Percentiles rank a stretch among this genome's conserved stretches.
phyloP scores from a whole-genome alignment of 805 yeast species.

The Kodamaea hsintzibuensis region DNA sequence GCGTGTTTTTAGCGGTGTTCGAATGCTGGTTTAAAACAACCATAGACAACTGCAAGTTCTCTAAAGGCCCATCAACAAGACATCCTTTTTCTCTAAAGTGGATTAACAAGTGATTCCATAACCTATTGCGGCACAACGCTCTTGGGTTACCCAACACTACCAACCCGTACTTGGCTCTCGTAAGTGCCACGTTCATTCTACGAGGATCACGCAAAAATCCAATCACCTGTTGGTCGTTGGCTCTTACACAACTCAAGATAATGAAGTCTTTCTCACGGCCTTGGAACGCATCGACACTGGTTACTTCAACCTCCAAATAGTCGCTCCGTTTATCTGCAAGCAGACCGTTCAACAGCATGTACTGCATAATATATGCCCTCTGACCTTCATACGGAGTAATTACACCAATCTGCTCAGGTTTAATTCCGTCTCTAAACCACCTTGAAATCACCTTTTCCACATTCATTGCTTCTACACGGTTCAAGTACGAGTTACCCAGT shows the following conservation, averaged over 20 bases:
- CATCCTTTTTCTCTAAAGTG: constrained; percentile 85
- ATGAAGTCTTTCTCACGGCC: constrained; percentile 52
- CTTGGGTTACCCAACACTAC: constrained; percentile 80
- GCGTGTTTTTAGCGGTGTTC: neutral
- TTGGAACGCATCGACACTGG: constrained; percentile 70
- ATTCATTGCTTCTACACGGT: constrained; percentile 87
- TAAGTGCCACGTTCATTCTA: constrained; percentile 45
- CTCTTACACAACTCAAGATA: constrained; percentile 46
- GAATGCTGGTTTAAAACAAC: constrained; percentile 43
- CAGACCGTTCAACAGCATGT: constrained; percentile 72
- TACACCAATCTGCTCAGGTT: constrained; percentile 83
- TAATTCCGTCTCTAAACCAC: constrained; percentile 73
- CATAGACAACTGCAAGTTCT: constrained; percentile 70
- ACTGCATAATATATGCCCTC: constrained; percentile 75
- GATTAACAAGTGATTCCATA: constrained; percentile 77
- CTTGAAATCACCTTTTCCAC: constrained; percentile 76
- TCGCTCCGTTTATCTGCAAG: constrained; percentile 54
- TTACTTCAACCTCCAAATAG: constrained; percentile 77
- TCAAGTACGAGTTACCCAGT: constrained; percentile 77
- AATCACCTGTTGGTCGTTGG: constrained; percentile 40
- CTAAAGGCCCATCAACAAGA: constrained; percentile 86
- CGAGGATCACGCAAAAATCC: constrained; percentile 47
- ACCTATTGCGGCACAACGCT: constrained; percentile 62
- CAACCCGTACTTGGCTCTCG: constrained; percentile 45
- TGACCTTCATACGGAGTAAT: constrained; percentile 96